Base-by-base conservation (phyloP, 2,329 filamentous ascomycete species). In the Exutisphaerella laricina region DNA sequence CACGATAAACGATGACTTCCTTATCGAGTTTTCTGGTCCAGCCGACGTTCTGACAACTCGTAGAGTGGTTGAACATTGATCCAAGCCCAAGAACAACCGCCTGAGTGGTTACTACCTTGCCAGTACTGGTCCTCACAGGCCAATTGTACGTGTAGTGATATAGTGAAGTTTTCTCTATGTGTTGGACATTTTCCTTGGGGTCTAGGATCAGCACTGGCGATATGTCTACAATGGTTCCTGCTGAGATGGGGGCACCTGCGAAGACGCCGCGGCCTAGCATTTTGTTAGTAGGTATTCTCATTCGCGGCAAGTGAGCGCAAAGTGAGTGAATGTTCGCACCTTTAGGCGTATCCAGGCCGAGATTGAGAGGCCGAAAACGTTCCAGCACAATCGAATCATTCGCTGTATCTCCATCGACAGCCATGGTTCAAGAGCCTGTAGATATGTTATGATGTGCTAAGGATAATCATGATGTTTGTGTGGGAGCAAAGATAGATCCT, bases 61-160 rank as follows among this genome's bases (percentile, higher is more conserved):
- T 62, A 3, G 73, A 75, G 50, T 79, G 75, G 46, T 79, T 79
- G 63, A 79, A 78, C 72, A 79, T 75, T 41, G 67, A 72, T 12
- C 76, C 76, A 0, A 79, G 61, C 2, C 75, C 75, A 26, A 78
- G 65, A 21, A 78, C 66, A 2, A 79, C 60, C 7, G 73, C 75
- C 60, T 78, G 74, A 0, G 69, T 69, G 18, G 12, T 18, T 23
- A 18, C 21, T 30, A 26, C 6, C 8, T 41, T 25, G 16, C 13
- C 21, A 18, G 42, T 13, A 21, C 26, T 38, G 18, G 39, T 57
- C 52, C 20, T 20, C 13, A 49, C 45, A 9, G 66, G 68, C 71
- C 70, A 74, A 51, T 73, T 73, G 50, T 78, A 78, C 21, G 74
- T 78, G 51, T 79, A 79, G 55, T 78, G 71, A 55, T 71, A 72